Conservation (phyloP, 2,329 filamentous ascomycete species). For the Hortaea sp. region DNA sequence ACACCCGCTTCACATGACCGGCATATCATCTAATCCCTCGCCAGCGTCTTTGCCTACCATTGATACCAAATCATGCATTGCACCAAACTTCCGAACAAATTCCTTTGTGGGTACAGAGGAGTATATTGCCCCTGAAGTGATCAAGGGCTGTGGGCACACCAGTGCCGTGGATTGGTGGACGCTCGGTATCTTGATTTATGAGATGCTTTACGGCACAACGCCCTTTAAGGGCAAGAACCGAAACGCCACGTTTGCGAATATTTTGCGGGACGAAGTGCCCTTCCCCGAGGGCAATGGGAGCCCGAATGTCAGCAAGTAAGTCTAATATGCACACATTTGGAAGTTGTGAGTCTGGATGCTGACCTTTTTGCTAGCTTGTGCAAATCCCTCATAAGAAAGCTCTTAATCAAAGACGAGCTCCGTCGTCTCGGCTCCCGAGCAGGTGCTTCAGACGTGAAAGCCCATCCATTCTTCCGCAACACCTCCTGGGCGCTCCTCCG, state of each 20-base stretch:
- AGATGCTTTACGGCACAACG: conserved; percentile 97
- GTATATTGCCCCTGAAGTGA: conserved; percentile 97
- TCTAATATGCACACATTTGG: conserved; percentile 10
- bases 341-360: not conserved
- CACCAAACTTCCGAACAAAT: conserved; percentile 85
- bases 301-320: conserved; percentile 86
- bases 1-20: too few species aligned
- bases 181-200: conserved; percentile 89
- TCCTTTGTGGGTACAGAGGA: conserved; percentile 98
- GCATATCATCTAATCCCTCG: conserved; percentile 15
- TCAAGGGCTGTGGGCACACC: conserved; percentile 96
- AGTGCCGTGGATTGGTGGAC: conserved; percentile 99
- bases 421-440: conserved; percentile 86
- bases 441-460: conserved; percentile 93
- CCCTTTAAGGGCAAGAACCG: conserved; percentile 99
- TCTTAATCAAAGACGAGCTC: conserved; percentile 96
- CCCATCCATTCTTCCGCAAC: conserved; percentile 86
- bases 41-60: conserved; percentile 80
- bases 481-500: conserved; percentile 96
- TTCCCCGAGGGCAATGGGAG: conserved; percentile 82
- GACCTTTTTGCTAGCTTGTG: conserved; percentile 58
- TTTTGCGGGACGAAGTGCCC: conserved; percentile 85
- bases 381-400: conserved; percentile 91
- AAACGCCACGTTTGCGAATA: conserved; percentile 96
- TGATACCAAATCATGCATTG: conserved; percentile 96